These are phyloP conservation scores for Aspergillus glaucus DNA, from an alignment of 2,329 filamentous ascomycete species.

Conservation along the genomic window DNA sequence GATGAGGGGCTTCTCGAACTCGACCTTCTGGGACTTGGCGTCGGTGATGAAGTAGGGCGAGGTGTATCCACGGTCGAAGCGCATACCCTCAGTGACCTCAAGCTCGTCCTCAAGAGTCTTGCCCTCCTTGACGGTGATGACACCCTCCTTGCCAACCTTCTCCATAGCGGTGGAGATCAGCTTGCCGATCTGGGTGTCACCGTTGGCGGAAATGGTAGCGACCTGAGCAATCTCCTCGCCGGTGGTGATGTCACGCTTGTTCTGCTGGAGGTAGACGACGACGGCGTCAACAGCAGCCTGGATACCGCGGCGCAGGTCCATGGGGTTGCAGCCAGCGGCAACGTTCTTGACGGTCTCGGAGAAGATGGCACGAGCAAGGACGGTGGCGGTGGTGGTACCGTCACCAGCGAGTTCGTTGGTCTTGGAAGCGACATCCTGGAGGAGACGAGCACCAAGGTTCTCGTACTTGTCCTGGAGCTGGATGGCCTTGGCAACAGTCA, in stretches of 20 bases:
- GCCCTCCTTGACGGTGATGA: constrained; percentile 99
- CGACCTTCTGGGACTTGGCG: constrained; percentile 95
- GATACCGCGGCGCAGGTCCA: constrained; percentile 95
- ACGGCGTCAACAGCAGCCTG: constrained; percentile 94
- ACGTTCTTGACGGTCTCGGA: constrained; percentile 99
- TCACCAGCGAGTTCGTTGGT: constrained; percentile 99
- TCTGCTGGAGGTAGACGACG: constrained; percentile 85
- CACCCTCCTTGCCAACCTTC: constrained; percentile 99
- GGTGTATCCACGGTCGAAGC: constrained; percentile 97
- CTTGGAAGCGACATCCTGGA: constrained; percentile 98
- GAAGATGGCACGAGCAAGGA: constrained; percentile 96
- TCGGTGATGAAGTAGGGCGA: constrained; percentile 99
- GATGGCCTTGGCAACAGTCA: constrained; percentile 83
- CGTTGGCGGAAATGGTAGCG: constrained; percentile 96
- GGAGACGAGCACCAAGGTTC: constrained; percentile 92
- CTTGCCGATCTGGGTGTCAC: constrained; percentile 88
- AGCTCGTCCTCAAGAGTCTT: constrained; percentile 98
- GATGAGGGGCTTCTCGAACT: constrained; percentile 99
- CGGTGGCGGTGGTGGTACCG: constrained; percentile 95
- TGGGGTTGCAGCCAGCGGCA: constrained; percentile 97
- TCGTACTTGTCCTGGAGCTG: constrained; percentile 98
- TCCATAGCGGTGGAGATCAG: constrained; percentile 98
- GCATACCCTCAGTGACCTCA: constrained; percentile 99
- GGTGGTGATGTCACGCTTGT: constrained; percentile 98
- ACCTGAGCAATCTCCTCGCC: constrained; percentile 96